A percentile compares a stretch with the other conserved stretches of the same genome.
Conservation (phyloP, 352 stramenopile species). For the Globisporangium nodosum region DNA sequence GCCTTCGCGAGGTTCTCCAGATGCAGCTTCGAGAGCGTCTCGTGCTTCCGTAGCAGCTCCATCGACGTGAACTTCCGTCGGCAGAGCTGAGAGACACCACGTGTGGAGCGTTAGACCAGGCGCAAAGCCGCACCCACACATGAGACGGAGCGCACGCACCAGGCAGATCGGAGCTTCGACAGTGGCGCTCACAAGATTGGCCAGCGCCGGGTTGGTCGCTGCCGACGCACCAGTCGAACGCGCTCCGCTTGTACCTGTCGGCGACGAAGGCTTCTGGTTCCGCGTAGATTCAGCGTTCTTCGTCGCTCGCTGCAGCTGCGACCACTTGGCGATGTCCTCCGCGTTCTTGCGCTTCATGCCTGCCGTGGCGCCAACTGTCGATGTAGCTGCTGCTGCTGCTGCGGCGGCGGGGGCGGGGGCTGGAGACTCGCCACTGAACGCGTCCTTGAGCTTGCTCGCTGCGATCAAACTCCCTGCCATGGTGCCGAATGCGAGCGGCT, state of each 20-base stretch:
- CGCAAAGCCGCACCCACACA: not conserved
- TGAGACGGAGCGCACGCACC: constrained; percentile 28
- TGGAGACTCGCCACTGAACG: not conserved
- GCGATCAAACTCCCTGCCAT: constrained; percentile 22
- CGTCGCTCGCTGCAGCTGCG: constrained; percentile 38
- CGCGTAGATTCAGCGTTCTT: constrained; percentile 14
- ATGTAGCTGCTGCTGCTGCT: constrained; percentile 6
- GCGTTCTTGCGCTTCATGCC: constrained; percentile 69
- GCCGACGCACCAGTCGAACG: constrained; percentile 2
- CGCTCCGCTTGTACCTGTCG: not conserved
- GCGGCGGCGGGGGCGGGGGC: constrained; percentile 10
- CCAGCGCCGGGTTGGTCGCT: constrained; percentile 15
- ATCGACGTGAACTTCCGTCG: constrained; percentile 75
- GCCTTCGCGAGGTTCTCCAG: constrained; percentile 71
- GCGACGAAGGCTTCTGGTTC: not conserved
- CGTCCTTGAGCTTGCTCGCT: constrained; percentile 8
- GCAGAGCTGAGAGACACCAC: constrained; percentile 42
- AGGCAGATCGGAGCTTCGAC: constrained; percentile 73
- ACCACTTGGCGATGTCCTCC: constrained; percentile 83
- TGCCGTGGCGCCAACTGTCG: not conserved
- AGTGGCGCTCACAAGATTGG: constrained; percentile 33
- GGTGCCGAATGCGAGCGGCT: constrained; percentile 57
- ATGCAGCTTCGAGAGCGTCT: constrained; percentile 72
- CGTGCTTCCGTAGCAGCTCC: constrained; percentile 71
- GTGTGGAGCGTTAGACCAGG: not conserved